These are phyloP conservation scores for Claviceps sorghi DNA, from an alignment of 2,329 filamentous ascomycete species.

Conservation along the genomic window DNA sequence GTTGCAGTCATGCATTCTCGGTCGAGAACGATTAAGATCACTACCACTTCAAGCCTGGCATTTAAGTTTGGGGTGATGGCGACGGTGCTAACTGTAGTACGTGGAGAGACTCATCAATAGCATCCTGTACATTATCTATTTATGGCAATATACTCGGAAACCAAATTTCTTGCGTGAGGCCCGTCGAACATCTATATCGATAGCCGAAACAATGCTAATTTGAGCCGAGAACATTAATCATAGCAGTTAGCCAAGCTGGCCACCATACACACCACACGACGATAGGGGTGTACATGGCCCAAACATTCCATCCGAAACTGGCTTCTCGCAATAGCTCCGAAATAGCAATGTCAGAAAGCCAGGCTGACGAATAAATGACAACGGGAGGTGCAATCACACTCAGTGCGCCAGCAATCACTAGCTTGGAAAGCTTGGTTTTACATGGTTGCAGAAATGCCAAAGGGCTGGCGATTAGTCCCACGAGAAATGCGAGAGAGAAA, in stretches of 20 bases:
- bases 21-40: background rate
- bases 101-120: background rate
- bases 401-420: constrained; percentile 35
- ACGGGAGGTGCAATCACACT: constrained; percentile 48
- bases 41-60: background rate
- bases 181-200: background rate
- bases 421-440: constrained; percentile 22
- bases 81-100: no score
- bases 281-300: constrained; percentile 77
- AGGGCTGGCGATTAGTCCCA: constrained; percentile 66
- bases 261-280: constrained; percentile 94
- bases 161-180: background rate
- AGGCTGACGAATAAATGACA: constrained; percentile 34
- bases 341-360: constrained; percentile 26
- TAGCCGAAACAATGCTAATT: constrained; percentile 2
- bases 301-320: constrained; percentile 78
- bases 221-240: constrained; percentile 36
- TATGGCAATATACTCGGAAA: background rate
- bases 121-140: background rate
- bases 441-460: constrained; percentile 57
- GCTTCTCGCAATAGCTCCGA: constrained; percentile 52
- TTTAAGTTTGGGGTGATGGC: background rate
- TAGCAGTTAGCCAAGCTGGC: constrained; percentile 70
- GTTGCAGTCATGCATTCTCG: background rate
- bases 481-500: constrained; percentile 76